Evolutionary conservation across 2,329 filamentous ascomycete species (phyloP).

Genomic region (Calonectria hawksworthii): DNA sequence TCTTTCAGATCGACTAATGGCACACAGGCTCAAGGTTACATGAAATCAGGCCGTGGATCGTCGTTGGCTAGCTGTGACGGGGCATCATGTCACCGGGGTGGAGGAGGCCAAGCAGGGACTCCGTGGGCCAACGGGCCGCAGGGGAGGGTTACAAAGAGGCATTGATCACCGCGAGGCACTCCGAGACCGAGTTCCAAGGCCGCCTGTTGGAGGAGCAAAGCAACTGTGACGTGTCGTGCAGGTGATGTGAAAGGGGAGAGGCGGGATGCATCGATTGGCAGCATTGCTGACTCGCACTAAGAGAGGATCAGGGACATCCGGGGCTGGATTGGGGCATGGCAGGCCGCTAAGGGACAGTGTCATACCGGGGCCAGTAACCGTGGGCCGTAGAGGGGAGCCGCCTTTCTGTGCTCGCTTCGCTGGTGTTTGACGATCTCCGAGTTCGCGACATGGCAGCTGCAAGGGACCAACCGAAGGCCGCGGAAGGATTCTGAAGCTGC

Average conservation of each 20-base stretch:
- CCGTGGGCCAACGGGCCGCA: slow-evolving; percentile 16
- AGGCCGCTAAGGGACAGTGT: slow-evolving; percentile 16
- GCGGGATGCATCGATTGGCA: slow-evolving; percentile 43
- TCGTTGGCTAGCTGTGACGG: slow-evolving; percentile 38
- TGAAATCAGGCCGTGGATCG: slow-evolving; percentile 29
- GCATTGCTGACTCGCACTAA: slow-evolving; percentile 38
- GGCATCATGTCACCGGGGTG: slow-evolving; percentile 30
- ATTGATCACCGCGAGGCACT: slow-evolving; percentile 31
- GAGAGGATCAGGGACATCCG: slow-evolving; percentile 29
- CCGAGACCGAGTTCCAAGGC: slow-evolving; percentile 21
- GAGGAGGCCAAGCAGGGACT: slow-evolving; percentile 17
- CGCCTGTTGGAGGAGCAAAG: slow-evolving; percentile 14
- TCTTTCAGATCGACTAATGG: slow-evolving; percentile 5
- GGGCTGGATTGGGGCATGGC: slow-evolving; percentile 12
- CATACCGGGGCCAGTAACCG: neutral
- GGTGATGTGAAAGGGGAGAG: slow-evolving; percentile 36
- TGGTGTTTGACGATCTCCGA: slow-evolving; percentile 23
- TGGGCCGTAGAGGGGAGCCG: slow-evolving; percentile 14
- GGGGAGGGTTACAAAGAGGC: slow-evolving; percentile 25
- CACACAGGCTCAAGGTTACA: slow-evolving; percentile 5
- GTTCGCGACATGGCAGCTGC: slow-evolving; percentile 26
- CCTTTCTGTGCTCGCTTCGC: slow-evolving; percentile 26
- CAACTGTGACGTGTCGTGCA: slow-evolving; percentile 43
- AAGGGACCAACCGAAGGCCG: slow-evolving; percentile 38
- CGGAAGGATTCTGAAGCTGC: slow-evolving; percentile 18